Evolutionary conservation across 345 rosid genomes (phyloP).

Genomic region (Ceriops zippeliana): DNA sequence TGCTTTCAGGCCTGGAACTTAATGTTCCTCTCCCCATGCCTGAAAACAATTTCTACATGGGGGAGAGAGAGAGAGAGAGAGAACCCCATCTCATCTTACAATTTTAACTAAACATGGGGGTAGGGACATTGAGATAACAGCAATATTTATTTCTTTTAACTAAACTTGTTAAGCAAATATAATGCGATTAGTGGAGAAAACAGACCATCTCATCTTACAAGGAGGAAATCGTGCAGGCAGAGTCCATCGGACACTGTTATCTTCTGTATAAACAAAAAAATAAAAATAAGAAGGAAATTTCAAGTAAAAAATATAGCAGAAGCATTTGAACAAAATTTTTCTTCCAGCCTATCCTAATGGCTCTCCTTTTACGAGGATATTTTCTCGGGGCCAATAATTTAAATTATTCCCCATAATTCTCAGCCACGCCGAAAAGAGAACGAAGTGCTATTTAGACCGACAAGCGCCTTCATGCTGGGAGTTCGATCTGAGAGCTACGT

Average conservation of each 20-base stretch:
- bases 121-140: no score
- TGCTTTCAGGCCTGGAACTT: no score
- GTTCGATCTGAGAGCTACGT: slow-evolving; percentile 19
- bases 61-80: no score
- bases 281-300: slow-evolving; percentile 1
- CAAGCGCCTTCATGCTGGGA: slow-evolving; percentile 8
- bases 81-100: no score
- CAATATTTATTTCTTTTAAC: no score
- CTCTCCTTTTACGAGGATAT: slow-evolving; percentile 16
- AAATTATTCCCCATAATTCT: slow-evolving; percentile 12
- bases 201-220: no score
- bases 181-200: no score
- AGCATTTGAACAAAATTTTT: slow-evolving; percentile 20
- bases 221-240: neutral
- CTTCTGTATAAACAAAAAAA: no score
- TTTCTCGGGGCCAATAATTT: slow-evolving; percentile 20
- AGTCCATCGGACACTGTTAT: neutral
- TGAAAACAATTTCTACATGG: no score
- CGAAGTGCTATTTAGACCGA: neutral
- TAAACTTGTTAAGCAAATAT: no score
- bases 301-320: slow-evolving; percentile 1
- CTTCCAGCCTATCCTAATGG: slow-evolving; percentile 5
- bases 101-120: no score
- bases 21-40: no score
- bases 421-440: slow-evolving; percentile 7